Base-by-base conservation (phyloP, 1,284 basidiomycete species). In the Stereum hirsutum region DNA sequence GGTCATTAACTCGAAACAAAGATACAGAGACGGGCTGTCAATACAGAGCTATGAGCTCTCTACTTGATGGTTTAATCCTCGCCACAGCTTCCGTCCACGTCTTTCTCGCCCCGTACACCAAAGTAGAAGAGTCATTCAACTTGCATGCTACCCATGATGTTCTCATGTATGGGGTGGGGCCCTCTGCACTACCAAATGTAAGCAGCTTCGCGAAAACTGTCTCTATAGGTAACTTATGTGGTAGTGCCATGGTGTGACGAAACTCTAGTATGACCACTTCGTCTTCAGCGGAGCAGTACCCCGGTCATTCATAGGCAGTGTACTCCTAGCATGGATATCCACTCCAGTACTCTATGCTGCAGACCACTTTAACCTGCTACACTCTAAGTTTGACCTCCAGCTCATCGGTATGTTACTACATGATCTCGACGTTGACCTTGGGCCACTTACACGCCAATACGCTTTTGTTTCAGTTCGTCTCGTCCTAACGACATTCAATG, bases 61-160 rank as follows among this genome's bases (percentile, higher is more conserved):
- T 23, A 7, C 58, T 75, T n/a, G 82, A 88, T 56, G 50, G 70
- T 30, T 53, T 81, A 4, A 61, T 90, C 5, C 59, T 87, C 32
- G 52, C 63, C 1, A 68, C 78, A 21, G 69, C 73, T 34, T 81
- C 76, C 65, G 48, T 60, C 1, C 85, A 94, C 54, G 81, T 93
- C 42, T 50, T 86, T 5, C 62, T 89, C 5, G 75, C 88, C 2
- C 95, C 95, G 0, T 94, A 87, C 59, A 90, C 89, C 3, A 99
- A 99, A 65, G 95, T 99, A 31, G 96, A 99, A 61, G 95, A 99
- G 66, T 90, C 86, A 57, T 97, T 98, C 70, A 93, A 87, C 49
- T 73, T 98, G 5, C 95, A 99, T 58, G 94, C 91, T 0, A 78
- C 75, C 0, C 90, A 96, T 59, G 95, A 99, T 61, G 70, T 91